Base-by-base conservation (phyloP, 805 yeast genomes). In the Kazachstania bromeliacearum region DNA sequence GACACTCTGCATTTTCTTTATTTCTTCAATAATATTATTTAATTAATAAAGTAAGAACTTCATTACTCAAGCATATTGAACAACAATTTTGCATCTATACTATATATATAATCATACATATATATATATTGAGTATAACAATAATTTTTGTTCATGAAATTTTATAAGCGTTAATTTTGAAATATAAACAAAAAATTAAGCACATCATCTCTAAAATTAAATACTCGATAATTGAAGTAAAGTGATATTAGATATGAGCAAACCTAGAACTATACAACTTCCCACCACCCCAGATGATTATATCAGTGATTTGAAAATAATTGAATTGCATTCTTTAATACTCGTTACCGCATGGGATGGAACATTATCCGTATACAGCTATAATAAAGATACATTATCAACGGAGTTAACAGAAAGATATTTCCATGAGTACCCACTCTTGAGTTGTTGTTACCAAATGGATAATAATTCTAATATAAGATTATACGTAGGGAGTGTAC, bases 271-370 rank as follows among this genome's bases (percentile, higher is more conserved):
- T 16, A 23, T 44, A 4, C 34, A 41, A 17, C 23, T 52, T 7
- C 25, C 34, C 3, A 34, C 40, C 19, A 47, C 33, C 2, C 44
- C 56, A 9, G 33, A 33, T 10, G 60, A 56, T 38, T 55, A 53
- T 34, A 45, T 56, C 5, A 49, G 59, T 36, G 55, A 48, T 31
- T 14, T 53, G 5, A 40, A 45, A 15, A 43, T 58, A 12, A 35
- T 54, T 2, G 39, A 47, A 4, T 50, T 44, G 6, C 43, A 45
- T 8, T 42, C 45, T n/a, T 64, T 66, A 34, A 57, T 78, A 10
- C 51, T 73, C 3, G 72, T 64, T 1, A 63, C 79, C 2, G 62
- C 78, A 0, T 79, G 85, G 84, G 82, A 76, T 44, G 68, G 73
- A 3, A 48, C 61, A 3, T 48, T 75, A 0, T 4, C 52, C 74